Conservation (phyloP, 2,329 filamentous ascomycete species). For the Knufia petricola region DNA sequence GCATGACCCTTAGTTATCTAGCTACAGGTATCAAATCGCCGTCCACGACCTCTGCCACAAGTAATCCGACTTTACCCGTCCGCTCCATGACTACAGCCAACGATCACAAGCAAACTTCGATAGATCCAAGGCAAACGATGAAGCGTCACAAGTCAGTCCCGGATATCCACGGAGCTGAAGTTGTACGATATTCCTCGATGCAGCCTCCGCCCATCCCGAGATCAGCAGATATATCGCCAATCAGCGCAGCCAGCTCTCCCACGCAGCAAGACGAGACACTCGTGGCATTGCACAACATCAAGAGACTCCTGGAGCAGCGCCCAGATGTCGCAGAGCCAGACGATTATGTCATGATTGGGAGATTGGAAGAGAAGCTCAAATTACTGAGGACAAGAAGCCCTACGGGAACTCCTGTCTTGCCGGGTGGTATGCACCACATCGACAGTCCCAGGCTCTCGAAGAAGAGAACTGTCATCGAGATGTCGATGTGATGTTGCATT, state of each 20-base stretch:
- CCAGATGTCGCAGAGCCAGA: conserved; percentile 64
- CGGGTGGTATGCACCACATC: conserved; percentile 36
- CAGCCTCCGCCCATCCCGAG: conserved; percentile 31
- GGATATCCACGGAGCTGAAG: conserved; percentile 35
- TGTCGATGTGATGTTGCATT: conserved; percentile 25
- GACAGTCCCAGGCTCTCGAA: conserved; percentile 34
- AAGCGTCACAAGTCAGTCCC: conserved; percentile 38
- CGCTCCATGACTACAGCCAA: conserved; percentile 21
- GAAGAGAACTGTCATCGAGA: conserved; percentile 37
- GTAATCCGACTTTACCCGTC: conserved; percentile 19
- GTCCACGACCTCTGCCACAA: conserved; percentile 31
- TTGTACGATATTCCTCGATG: conserved; percentile 31
- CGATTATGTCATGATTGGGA: conserved; percentile 68
- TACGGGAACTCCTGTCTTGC: conserved; percentile 26
- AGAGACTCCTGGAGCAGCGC: conserved; percentile 69
- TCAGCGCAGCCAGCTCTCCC: conserved; percentile 49
- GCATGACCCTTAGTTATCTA: conserved; percentile 73
- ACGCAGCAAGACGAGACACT: conserved; percentile 80
- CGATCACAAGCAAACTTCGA: conserved; percentile 16
- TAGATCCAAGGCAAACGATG: conserved; percentile 28
- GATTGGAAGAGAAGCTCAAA: conserved; percentile 76
- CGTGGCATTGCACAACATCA: conserved; percentile 67
- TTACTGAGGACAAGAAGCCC: conserved; percentile 50
- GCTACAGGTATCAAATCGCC: conserved; percentile 30
- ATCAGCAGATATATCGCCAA: conserved; percentile 37